A percentile compares a stretch with the other conserved stretches of the same genome.
Conservation (phyloP, 129 eudicot species). For the Centella asiatica region DNA sequence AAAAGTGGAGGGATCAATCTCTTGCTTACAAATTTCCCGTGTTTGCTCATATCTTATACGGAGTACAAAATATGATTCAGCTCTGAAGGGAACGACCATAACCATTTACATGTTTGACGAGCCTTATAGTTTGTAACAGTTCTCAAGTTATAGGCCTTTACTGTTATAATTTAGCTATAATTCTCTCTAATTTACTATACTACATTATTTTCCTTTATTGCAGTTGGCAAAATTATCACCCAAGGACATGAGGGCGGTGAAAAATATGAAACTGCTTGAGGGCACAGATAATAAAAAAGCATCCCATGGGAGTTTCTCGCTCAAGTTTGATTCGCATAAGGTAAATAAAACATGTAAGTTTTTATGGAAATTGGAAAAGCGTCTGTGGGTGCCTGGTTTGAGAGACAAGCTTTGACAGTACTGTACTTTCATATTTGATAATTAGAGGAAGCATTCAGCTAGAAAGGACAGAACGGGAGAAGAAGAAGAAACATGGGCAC, state of each 20-base stretch:
- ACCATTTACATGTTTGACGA: too few relatives aligned
- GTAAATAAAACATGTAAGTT: slow-evolving; percentile 33
- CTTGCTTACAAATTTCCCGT: too few relatives aligned
- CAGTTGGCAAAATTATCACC: slow-evolving; percentile 75
- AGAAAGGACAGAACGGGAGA: slow-evolving; percentile 82
- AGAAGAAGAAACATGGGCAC: slow-evolving; percentile 85
- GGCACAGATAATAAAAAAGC: slow-evolving; percentile 39
- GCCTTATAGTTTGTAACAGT: too few relatives aligned
- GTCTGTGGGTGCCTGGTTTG: slow-evolving; percentile 6
- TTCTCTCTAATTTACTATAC: too few relatives aligned
- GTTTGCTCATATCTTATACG: too few relatives aligned
- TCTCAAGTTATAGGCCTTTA: too few relatives aligned
- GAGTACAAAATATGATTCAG: too few relatives aligned
- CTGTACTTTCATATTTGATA: slow-evolving; percentile 9
- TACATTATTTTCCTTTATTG: slow-evolving; percentile 9
- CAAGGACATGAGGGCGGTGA: slow-evolving; percentile 59
- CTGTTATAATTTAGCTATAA: too few relatives aligned
- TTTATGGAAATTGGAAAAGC: not conserved
- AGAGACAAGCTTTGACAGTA: slow-evolving; percentile 20
- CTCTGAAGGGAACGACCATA: too few relatives aligned
- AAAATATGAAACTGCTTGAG: slow-evolving; percentile 73
- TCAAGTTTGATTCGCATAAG: slow-evolving; percentile 61
- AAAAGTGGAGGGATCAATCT: too few relatives aligned
- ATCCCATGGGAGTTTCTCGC: slow-evolving; percentile 63
- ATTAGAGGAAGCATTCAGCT: slow-evolving; percentile 53